Evolutionary conservation across 2,329 filamentous ascomycete genomes (phyloP).

Genomic region (Paraconiothyrium brasiliense): DNA sequence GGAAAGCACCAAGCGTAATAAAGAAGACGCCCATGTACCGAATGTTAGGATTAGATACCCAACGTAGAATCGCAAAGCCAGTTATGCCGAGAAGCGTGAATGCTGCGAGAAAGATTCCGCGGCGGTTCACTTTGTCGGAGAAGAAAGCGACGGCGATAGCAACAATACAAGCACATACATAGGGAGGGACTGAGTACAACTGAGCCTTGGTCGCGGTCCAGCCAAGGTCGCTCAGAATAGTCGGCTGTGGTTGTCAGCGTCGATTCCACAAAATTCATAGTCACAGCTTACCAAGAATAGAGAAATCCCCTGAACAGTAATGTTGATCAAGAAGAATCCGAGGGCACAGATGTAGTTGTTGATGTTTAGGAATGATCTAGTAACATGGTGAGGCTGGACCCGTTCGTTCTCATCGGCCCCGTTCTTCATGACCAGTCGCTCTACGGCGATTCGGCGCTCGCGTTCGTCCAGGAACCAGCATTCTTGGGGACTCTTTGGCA

Average conservation of each 20-base stretch:
- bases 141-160: slow-evolving; percentile 49
- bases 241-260: slow-evolving; percentile 39
- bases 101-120: slow-evolving; percentile 48
- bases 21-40: slow-evolving; percentile 65
- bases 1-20: slow-evolving; percentile 65
- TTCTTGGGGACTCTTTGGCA: slow-evolving; percentile 61
- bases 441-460: slow-evolving; percentile 64
- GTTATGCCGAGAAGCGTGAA: slow-evolving; percentile 56
- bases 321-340: slow-evolving; percentile 69
- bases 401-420: slow-evolving; percentile 57
- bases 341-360: slow-evolving; percentile 68
- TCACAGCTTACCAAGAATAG: slow-evolving; percentile 47
- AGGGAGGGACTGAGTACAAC: slow-evolving; percentile 51
- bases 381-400: slow-evolving; percentile 60
- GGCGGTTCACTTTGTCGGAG: slow-evolving; percentile 49
- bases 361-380: slow-evolving; percentile 63
- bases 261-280: not conserved
- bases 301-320: slow-evolving; percentile 63
- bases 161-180: slow-evolving; percentile 48
- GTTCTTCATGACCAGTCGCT: slow-evolving; percentile 62
- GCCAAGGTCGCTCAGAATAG: slow-evolving; percentile 49
- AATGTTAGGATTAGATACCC: slow-evolving; percentile 65
- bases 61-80: slow-evolving; percentile 64
- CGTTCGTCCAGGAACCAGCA: slow-evolving; percentile 62
- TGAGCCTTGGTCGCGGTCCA: slow-evolving; percentile 51